These are phyloP conservation scores for Moniliophthora roreri DNA, from an alignment of 1,284 basidiomycete genomes.

Conservation along the genomic window DNA sequence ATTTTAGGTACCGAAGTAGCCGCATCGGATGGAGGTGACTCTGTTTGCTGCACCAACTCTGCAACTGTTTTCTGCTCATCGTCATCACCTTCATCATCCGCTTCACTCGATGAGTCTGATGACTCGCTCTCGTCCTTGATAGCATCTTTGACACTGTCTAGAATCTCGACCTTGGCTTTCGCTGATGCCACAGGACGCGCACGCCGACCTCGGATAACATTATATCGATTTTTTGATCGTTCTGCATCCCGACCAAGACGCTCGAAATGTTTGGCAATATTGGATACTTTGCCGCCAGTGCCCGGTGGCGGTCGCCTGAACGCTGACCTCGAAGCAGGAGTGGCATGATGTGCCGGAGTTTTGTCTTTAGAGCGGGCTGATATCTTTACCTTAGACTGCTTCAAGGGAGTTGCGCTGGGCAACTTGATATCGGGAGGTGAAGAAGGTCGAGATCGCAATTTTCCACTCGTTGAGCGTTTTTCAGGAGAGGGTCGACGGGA, in stretches of 20 bases:
- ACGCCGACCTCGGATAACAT: slow-evolving; percentile 82
- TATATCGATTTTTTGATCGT: slow-evolving; percentile 66
- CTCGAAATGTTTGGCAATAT: slow-evolving; percentile 78
- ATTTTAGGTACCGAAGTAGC: slow-evolving; percentile 23
- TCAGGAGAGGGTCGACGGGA: slow-evolving; percentile 74
- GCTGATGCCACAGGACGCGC: slow-evolving; percentile 93
- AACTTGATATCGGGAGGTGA: slow-evolving; percentile 37
- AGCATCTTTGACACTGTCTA: slow-evolving; percentile 91
- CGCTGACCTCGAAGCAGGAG: slow-evolving; percentile 45
- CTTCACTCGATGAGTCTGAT: slow-evolving; percentile 83
- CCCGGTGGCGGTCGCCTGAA: slow-evolving; percentile 51
- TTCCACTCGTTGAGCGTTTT: slow-evolving; percentile 50
- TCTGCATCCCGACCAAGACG: slow-evolving; percentile 69
- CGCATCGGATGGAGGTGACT: slow-evolving; percentile 32
- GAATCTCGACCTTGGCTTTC: slow-evolving; percentile 86
- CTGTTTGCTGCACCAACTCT: slow-evolving; percentile 19
- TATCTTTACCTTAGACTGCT: slow-evolving; percentile 38
- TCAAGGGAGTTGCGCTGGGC: slow-evolving; percentile 20
- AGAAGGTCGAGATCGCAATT: slow-evolving; percentile 40
- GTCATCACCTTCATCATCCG: slow-evolving; percentile 84
- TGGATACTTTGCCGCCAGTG: slow-evolving; percentile 66
- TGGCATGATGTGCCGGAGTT: slow-evolving; percentile 43
- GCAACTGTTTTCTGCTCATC: slow-evolving; percentile 41
- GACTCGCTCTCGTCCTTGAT: slow-evolving; percentile 83
- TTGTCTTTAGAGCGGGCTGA: no score